Conservation (phyloP, 2,329 filamentous ascomycete species). For the Fusarium musae region DNA sequence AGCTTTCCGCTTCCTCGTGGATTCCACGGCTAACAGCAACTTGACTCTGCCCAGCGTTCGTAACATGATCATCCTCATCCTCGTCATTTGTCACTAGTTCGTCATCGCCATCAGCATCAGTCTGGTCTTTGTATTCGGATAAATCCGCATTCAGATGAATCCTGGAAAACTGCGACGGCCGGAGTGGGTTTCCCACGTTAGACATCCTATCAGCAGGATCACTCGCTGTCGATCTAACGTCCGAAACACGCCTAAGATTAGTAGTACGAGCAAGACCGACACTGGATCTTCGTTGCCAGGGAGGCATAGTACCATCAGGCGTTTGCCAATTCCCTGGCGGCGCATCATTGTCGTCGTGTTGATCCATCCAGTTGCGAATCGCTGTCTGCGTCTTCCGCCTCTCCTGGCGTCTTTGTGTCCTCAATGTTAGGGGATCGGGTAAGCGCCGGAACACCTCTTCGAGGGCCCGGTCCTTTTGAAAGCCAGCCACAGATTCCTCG, state of each 20-base stretch:
- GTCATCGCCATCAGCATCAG: conserved; percentile 89
- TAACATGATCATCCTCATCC: conserved; percentile 67
- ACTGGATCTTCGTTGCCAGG: conserved; percentile 65
- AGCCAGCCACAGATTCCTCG: conserved; percentile 88
- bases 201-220: conserved; percentile 73
- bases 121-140: conserved; percentile 67
- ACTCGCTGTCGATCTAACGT: conserved; percentile 69
- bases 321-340: conserved; percentile 62
- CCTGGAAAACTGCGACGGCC: conserved; percentile 48
- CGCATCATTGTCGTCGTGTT: conserved; percentile 64
- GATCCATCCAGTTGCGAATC: conserved; percentile 92
- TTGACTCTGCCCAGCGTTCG: conserved; percentile 53
- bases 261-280: conserved; percentile 60
- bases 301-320: conserved; percentile 57
- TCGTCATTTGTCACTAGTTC: conserved; percentile 87
- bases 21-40: conserved; percentile 43
- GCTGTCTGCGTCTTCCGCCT: conserved; percentile 81
- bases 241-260: conserved; percentile 62
- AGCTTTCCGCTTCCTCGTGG: conserved; percentile 56
- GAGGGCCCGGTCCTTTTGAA: conserved; percentile 87
- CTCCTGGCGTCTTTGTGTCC: conserved; percentile 70
- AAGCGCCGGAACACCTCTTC: conserved; percentile 89
- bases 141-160: conserved; percentile 50
- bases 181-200: conserved; percentile 55
- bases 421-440: conserved; percentile 71